Evolutionary conservation across 768 basidiomycete genomes (phyloP), one percentile per base, ranked within the genome.

Genomic region (Tylopilus cervinicoccineus): DNA sequence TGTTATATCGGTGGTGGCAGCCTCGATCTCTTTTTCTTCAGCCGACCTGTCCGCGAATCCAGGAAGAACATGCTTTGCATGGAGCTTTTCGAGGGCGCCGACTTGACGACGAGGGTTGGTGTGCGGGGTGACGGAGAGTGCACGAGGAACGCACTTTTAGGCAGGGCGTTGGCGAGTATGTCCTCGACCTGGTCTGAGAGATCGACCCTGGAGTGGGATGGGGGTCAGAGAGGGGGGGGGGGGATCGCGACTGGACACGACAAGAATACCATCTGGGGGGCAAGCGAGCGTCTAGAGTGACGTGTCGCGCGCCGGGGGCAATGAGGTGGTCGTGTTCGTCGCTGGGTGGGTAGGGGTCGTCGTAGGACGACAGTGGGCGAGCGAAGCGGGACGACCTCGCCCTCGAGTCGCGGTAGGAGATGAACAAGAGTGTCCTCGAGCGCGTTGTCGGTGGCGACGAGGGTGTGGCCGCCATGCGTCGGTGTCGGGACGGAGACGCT

Each of bases 31-130:
- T 52, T 83, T 79, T 70, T 98, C 95, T 71, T 99, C 95, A 5
- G 84, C 83, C 2, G 88, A 76, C 44, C 96, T 87, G 78, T 99
- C 96, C 64, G 92, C 80, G 66, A 99, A 99, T 1, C 94, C 95
- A 55, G 96, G 96, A 6, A 99, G 79, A 48, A 86, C 87, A 67
- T 96, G 94, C 65, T 90, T 96, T 55, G 95, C 90, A 58, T 99
- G 95, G 5, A 99, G 81, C 66, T 89, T 96, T 68, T 98, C 96
- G 33, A 99, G 83, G 7, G 80, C 71, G n/a, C 75, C 69, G 62
- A 98, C 96, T 98, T 67, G 55, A 47, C 41, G 12, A 56, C 11
- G 43, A 50, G 58, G 52, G 47, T 56, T 51, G 58, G 54, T 28
- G 32, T 5, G 46, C 26, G 48, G 27, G 34, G 55, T 31, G 48